Evolutionary conservation across 768 basidiomycete species (phyloP).

Genomic region (Amanita fuliginea): DNA sequence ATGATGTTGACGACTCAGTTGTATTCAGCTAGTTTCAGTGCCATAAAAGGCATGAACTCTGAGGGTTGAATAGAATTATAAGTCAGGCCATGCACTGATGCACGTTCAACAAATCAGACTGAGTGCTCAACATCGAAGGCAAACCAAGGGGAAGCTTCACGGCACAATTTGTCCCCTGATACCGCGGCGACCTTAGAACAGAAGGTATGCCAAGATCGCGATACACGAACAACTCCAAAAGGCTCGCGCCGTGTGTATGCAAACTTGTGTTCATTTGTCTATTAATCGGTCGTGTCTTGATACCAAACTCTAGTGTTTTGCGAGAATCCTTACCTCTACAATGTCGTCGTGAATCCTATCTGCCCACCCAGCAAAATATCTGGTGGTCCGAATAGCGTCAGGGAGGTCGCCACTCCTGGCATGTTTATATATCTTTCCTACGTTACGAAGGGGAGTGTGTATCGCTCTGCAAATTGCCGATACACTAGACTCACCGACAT

Average conservation of each 20-base stretch:
- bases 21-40: no score
- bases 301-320: background rate
- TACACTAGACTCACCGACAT: slow-evolving; percentile 32
- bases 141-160: slow-evolving; percentile 4
- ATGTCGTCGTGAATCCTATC: slow-evolving; percentile 71
- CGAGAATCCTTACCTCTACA: slow-evolving; percentile 32
- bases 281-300: background rate
- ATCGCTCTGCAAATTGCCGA: background rate
- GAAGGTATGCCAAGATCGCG: background rate
- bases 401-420: background rate
- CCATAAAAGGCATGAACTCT: slow-evolving; percentile 63
- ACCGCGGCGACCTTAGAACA: background rate
- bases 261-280: slow-evolving; percentile 18
- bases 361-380: slow-evolving; percentile 81
- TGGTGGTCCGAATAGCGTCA: slow-evolving; percentile 22
- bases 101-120: background rate
- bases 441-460: background rate
- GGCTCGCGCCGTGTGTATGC: slow-evolving; percentile 19
- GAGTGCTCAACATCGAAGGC: background rate
- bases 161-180: slow-evolving; percentile 1
- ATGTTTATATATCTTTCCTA: background rate
- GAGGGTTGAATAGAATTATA: slow-evolving; percentile 38
- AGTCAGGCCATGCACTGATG: slow-evolving; percentile 29
- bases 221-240: slow-evolving; percentile 12
- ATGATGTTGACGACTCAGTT: slow-evolving; percentile 68